Conservation (phyloP, 2,329 filamentous ascomycete species). For the Dothistroma septosporum region DNA sequence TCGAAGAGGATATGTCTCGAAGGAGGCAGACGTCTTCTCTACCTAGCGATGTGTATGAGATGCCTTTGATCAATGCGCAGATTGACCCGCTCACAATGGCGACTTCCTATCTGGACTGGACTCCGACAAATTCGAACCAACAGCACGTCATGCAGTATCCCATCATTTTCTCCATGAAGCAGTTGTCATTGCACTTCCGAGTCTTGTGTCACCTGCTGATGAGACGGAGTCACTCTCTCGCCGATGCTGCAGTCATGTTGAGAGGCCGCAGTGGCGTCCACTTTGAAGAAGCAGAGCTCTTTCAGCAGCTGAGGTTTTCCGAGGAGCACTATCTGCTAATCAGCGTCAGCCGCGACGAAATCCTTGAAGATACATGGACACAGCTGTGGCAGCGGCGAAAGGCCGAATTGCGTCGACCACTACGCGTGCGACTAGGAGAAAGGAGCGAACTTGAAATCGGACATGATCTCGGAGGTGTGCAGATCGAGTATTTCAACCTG, state of each 20-base stretch:
- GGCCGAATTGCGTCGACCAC: constrained; percentile 73
- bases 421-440: constrained; percentile 80
- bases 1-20: background rate
- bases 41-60: constrained; percentile 10
- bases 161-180: constrained; percentile 70
- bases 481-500: constrained; percentile 91
- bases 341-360: constrained; percentile 40
- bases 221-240: constrained; percentile 42
- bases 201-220: constrained; percentile 83
- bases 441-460: constrained; percentile 78
- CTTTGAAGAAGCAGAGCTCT: constrained; percentile 19
- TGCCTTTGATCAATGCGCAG: constrained; percentile 10
- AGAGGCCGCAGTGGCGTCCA: constrained; percentile 7
- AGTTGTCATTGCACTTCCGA: constrained; percentile 78
- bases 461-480: constrained; percentile 88
- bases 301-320: constrained; percentile 34
- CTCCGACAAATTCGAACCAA: too few species aligned
- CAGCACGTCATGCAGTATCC: constrained; percentile 65
- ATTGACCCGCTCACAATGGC: background rate
- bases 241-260: constrained; percentile 5
- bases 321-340: constrained; percentile 42
- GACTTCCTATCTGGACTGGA: background rate
- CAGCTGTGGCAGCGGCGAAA: constrained; percentile 85
- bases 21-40: background rate
- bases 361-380: constrained; percentile 57